Conservation (phyloP, 805 yeast genomes). For the Deakozyma indianensis region DNA sequence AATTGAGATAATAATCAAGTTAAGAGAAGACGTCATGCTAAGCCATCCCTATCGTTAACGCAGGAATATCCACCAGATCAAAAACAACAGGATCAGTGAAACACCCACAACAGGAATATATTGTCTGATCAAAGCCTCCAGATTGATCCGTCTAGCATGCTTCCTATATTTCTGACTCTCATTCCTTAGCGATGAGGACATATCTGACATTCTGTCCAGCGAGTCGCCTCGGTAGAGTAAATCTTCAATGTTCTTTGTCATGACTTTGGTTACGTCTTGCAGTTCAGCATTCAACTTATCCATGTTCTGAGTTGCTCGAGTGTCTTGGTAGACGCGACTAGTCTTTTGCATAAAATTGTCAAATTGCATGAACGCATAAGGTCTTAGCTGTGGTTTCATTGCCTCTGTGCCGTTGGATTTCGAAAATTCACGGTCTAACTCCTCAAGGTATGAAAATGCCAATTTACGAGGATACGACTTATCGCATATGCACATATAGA, state of each 20-base stretch:
- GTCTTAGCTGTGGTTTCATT: slow-evolving; percentile 50
- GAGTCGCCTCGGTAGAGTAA: slow-evolving; percentile 89
- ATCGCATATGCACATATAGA: slow-evolving; percentile 69
- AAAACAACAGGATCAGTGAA: slow-evolving; percentile 51
- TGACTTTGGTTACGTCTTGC: slow-evolving; percentile 85
- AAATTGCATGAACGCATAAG: slow-evolving; percentile 80
- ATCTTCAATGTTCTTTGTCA: slow-evolving; percentile 95
- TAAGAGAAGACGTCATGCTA: too few species aligned
- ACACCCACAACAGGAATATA: slow-evolving; percentile 77
- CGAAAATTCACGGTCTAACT: slow-evolving; percentile 66
- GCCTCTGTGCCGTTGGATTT: slow-evolving; percentile 66
- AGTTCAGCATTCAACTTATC: slow-evolving; percentile 78
- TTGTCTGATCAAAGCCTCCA: slow-evolving; percentile 77
- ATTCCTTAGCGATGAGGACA: slow-evolving; percentile 62
- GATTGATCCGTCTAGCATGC: slow-evolving; percentile 80
- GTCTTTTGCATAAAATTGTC: slow-evolving; percentile 63
- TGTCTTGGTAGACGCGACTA: slow-evolving; percentile 77
- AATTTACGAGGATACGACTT: slow-evolving; percentile 72
- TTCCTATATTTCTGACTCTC: slow-evolving; percentile 80
- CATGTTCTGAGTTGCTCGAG: slow-evolving; percentile 76
- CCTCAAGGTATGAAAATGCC: slow-evolving; percentile 76
- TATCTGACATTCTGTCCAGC: slow-evolving; percentile 74
- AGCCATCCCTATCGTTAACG: too few species aligned
- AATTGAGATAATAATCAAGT: too few species aligned
- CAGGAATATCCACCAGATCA: slow-evolving; percentile 71